Conservation (phyloP, 2,329 filamentous ascomycete genomes). For the Corinectria fuckeliana region DNA sequence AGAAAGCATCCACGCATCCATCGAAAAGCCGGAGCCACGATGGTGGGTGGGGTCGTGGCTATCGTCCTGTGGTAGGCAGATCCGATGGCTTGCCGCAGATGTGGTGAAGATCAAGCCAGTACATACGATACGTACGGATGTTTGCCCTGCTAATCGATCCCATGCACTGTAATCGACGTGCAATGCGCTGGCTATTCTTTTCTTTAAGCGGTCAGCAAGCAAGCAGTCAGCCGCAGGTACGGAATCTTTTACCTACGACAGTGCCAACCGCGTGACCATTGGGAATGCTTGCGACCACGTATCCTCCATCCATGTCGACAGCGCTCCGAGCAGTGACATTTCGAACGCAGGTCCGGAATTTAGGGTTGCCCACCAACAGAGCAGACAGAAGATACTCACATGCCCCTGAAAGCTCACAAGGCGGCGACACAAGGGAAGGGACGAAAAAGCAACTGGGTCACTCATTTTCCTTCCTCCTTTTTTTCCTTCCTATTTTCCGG, state of each 20-base stretch:
- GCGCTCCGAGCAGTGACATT: not conserved
- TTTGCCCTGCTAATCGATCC: not conserved
- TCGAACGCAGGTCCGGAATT: not conserved
- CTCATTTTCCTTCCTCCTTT: not conserved
- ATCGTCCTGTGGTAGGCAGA: not conserved
- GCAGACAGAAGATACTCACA: not conserved
- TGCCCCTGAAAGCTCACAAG: not conserved
- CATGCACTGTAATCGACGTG: not conserved
- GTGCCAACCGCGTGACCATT: not conserved
- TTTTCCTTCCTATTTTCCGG: not conserved
- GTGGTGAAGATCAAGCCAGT: too few species aligned
- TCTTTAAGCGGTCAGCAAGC: not conserved
- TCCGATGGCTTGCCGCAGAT: constrained; percentile 14
- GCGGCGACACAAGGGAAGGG: not conserved
- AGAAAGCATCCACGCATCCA: too few species aligned
- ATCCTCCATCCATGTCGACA: not conserved
- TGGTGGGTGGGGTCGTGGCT: not conserved
- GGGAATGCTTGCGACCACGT: constrained; percentile 12
- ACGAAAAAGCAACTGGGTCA: not conserved
- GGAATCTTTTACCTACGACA: not conserved
- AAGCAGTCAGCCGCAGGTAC: not conserved
- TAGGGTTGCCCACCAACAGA: not conserved
- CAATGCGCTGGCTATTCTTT: not conserved
- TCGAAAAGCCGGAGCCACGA: not conserved
- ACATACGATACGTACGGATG: too few species aligned